These are phyloP conservation scores for Nissolia schottii DNA, from an alignment of 306 rosid genomes.

Conservation along the genomic window DNA sequence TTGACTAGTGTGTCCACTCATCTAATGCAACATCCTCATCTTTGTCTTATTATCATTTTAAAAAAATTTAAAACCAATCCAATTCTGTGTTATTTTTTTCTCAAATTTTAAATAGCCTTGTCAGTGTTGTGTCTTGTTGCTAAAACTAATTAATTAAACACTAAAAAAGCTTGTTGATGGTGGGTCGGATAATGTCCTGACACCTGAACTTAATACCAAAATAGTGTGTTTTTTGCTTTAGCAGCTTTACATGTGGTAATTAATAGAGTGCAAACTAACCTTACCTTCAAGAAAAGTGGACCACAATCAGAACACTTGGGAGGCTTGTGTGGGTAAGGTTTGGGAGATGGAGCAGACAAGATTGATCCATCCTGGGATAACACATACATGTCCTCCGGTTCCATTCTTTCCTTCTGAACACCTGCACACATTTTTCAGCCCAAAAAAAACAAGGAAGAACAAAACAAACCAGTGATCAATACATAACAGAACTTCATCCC, in stretches of 20 bases:
- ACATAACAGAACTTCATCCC: neutral
- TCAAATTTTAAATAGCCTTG: neutral
- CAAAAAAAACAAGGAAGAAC: neutral
- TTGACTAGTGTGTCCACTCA: no score
- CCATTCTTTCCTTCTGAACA: constrained; percentile 96
- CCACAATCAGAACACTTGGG: constrained; percentile 92
- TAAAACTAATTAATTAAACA: neutral
- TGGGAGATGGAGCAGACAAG: constrained; percentile 72
- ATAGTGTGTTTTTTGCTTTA: no score
- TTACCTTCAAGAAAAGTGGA: constrained; percentile 87
- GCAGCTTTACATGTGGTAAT: neutral
- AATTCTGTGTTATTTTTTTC: neutral
- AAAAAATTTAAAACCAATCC: neutral
- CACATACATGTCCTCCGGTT: constrained; percentile 90
- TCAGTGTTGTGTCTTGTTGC: neutral
- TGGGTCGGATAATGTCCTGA: neutral
- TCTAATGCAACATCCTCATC: no score
- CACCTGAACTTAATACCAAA: no score
- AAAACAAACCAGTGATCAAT: constrained; percentile 5
- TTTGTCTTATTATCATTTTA: neutral
- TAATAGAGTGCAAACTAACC: neutral
- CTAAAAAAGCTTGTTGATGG: neutral
- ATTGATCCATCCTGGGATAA: constrained; percentile 59
- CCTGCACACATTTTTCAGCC: constrained; percentile 45
- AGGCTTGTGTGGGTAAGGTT: constrained; percentile 88